Conservation (phyloP, 2,329 filamentous ascomycete genomes). For the Claviceps citrina region DNA sequence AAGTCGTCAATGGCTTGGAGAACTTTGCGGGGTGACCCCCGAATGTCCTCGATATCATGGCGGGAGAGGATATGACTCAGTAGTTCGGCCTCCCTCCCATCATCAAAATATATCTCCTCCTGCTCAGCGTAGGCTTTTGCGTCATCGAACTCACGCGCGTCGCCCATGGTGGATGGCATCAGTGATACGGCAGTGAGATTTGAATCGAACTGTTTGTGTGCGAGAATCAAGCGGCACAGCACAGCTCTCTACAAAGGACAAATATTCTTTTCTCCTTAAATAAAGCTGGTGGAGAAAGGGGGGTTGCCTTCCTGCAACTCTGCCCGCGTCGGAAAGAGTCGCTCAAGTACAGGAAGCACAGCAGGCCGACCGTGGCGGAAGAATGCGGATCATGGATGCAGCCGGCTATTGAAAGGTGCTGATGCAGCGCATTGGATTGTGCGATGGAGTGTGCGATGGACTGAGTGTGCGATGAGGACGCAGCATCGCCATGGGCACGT, state of each 20-base stretch:
- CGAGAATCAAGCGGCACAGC: not conserved
- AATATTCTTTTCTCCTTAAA: not conserved
- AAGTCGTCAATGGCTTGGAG: constrained; percentile 57
- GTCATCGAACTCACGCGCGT: constrained; percentile 16
- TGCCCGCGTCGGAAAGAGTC: too few relatives aligned
- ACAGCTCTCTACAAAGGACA: too few relatives aligned
- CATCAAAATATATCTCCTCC: constrained; percentile 39
- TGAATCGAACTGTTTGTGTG: not conserved
- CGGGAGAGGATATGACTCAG: constrained; percentile 52
- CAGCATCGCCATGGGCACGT: too few relatives aligned
- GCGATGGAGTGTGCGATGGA: too few relatives aligned
- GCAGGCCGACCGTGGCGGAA: too few relatives aligned
- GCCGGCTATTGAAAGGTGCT: too few relatives aligned
- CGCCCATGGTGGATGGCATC: not conserved
- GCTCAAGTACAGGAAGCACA: too few relatives aligned
- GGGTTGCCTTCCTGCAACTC: too few relatives aligned
- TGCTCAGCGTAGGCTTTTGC: constrained; percentile 27
- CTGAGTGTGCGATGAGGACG: too few relatives aligned
- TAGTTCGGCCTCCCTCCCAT: constrained; percentile 60
- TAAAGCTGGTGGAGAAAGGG: not conserved
- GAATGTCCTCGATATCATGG: constrained; percentile 44
- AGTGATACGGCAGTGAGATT: not conserved
- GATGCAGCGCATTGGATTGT: not conserved
- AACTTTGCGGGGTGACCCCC: constrained; percentile 47
- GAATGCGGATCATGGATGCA: constrained; percentile 1